Percentiles rank a stretch among this genome's conserved stretches.
Conservation (phyloP, 2,329 filamentous ascomycete species). For the Penicillium verrucosum region DNA sequence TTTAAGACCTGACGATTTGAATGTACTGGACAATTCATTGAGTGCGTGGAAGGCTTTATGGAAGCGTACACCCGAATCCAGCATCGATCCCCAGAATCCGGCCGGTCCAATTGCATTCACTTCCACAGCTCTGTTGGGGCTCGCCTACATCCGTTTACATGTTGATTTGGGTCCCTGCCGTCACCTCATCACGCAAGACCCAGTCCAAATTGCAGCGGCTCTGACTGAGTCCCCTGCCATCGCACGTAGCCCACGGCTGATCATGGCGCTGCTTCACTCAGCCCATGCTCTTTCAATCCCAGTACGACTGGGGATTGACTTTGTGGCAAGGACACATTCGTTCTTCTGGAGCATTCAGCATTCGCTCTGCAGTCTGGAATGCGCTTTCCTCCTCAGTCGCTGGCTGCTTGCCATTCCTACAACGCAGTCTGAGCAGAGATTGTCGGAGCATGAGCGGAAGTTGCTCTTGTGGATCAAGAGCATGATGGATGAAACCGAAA, state of each 20-base stretch:
- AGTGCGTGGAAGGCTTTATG: constrained; percentile 52
- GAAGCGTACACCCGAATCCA: constrained; percentile 53
- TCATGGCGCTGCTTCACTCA: constrained; percentile 52
- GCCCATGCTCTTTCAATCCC: constrained; percentile 55
- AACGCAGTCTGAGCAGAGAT: constrained; percentile 42
- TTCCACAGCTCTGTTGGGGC: constrained; percentile 47
- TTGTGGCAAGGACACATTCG: constrained; percentile 53
- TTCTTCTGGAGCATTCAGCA: constrained; percentile 57
- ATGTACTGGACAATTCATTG: constrained; percentile 47
- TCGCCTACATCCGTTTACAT: constrained; percentile 49
- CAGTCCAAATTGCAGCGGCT: constrained; percentile 46
- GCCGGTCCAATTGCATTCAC: constrained; percentile 55
- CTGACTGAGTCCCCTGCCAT: constrained; percentile 44
- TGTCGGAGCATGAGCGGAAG: constrained; percentile 49
- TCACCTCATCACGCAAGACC: constrained; percentile 48
- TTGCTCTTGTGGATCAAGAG: constrained; percentile 48
- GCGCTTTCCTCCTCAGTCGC: constrained; percentile 49
- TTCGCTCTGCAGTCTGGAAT: constrained; percentile 53
- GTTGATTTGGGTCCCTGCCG: constrained; percentile 48
- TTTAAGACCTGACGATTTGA: constrained; percentile 45
- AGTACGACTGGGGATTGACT: constrained; percentile 52
- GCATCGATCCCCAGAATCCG: constrained; percentile 53
- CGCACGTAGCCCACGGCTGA: constrained; percentile 45
- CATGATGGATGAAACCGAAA: constrained; percentile 51
- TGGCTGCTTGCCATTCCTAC: constrained; percentile 47